These are phyloP conservation scores for Cladosporium oxysporum DNA, from an alignment of 2,329 filamentous ascomycete genomes.

Conservation along the genomic window DNA sequence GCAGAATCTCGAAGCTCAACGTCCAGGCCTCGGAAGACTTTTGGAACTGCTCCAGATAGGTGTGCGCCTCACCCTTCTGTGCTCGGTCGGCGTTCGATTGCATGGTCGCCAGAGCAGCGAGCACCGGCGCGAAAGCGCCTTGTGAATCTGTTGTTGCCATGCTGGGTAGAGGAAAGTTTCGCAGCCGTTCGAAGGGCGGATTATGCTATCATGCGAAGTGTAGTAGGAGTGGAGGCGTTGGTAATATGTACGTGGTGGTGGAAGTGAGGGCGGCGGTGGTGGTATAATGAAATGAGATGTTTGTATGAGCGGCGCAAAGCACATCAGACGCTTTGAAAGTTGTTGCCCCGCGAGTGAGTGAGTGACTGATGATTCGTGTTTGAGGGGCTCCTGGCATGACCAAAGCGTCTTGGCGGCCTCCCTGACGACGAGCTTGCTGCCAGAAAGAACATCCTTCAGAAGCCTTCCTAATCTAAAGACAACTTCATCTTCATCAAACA, in stretches of 20 bases:
- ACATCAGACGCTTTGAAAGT: neutral
- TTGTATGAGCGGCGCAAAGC: neutral
- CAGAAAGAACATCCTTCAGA: neutral
- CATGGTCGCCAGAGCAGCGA: constrained; percentile 90
- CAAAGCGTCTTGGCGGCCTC: neutral
- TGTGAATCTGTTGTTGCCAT: constrained; percentile 35
- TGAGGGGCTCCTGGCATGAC: neutral
- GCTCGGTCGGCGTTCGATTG: constrained; percentile 75
- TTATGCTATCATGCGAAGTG: neutral
- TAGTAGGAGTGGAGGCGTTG: neutral
- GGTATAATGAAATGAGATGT: neutral
- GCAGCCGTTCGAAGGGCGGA: constrained; percentile 1
- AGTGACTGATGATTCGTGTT: neutral
- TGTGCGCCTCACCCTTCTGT: constrained; percentile 85
- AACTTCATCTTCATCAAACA: neutral
- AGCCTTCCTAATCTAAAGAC: neutral
- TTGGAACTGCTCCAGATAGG: constrained; percentile 92
- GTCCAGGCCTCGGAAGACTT: constrained; percentile 96
- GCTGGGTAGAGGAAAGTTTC: constrained; percentile 19
- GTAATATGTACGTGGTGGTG: neutral
- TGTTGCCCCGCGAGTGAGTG: neutral
- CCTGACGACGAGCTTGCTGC: neutral
- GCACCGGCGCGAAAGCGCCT: constrained; percentile 59
- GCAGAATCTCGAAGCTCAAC: constrained; percentile 80
- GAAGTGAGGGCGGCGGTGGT: neutral